Evolutionary conservation across 1,284 basidiomycete species (phyloP), one percentile per base, ranked within the genome.

Genomic region (Cystobasidiaceae sp.): DNA sequence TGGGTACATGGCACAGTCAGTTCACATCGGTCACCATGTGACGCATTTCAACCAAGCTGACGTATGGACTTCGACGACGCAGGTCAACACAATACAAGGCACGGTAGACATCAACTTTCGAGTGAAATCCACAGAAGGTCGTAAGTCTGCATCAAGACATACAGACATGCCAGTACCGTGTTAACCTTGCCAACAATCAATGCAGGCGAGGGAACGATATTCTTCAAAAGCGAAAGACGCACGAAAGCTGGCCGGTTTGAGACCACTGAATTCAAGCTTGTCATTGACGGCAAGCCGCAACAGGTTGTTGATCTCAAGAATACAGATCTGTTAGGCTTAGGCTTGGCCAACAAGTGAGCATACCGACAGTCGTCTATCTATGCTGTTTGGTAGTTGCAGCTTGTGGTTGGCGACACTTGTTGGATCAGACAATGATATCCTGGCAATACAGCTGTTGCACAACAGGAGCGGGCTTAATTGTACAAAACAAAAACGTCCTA

Each of bases 201-300:
- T 64, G 2, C 66, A 88, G 86, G 82, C 19, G 79, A 83, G 15
- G 87, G 87, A 5, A 89, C 86, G 6, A 74, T 89, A 0, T 89
- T 89, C 73, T 89, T 89, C 74, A 89, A 87, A 5, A 88, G 86
- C 73, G 85, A 88, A 66, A 81, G 87, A 48, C 85, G 83, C 77
- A 83, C 81, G n/a, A 89, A 88, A 72, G 87, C 87, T 4, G 78
- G 82, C 45, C 81, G 82, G 0, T 89, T 87, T 74, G 83, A 81
- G 33, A 85, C 86, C 4, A 72, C 86, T 88, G 75, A 70, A 86
- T 68, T 81, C 34, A 28, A 39, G 30, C 33, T 56, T 37, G 30
- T 46, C 25, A 13, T 55, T 21, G 71, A 88, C 85, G 88, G 55
- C 84, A 86, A 45, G 87, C 87, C 77, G 83, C 82, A 68, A 81